These are phyloP conservation scores for Trichoderma aggressivum DNA, from an alignment of 2,329 filamentous ascomycete species.

Conservation along the genomic window DNA sequence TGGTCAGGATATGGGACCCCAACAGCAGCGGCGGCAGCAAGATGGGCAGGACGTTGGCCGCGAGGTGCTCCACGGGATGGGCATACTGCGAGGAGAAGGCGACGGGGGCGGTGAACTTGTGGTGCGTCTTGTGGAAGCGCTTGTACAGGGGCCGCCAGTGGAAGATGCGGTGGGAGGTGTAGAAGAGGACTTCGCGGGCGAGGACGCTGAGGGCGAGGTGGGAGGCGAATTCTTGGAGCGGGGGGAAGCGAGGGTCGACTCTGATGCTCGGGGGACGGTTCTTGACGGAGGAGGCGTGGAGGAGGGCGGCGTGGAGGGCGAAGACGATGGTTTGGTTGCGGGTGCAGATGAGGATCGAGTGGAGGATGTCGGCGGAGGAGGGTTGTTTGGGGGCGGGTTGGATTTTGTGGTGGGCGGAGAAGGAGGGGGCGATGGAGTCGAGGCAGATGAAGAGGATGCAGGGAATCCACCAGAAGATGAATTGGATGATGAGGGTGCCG, in stretches of 20 bases:
- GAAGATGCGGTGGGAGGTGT: slow-evolving; percentile 53
- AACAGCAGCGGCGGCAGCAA: slow-evolving; percentile 47
- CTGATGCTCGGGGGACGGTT: slow-evolving; percentile 39
- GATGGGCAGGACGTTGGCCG: slow-evolving; percentile 53
- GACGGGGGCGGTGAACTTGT: slow-evolving; percentile 54
- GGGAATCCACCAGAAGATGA: slow-evolving; percentile 46
- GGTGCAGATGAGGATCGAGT: slow-evolving; percentile 43
- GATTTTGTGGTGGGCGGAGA: slow-evolving; percentile 51
- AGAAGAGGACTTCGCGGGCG: slow-evolving; percentile 51
- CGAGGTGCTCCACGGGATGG: slow-evolving; percentile 53
- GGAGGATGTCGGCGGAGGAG: slow-evolving; percentile 40
- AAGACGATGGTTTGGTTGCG: slow-evolving; percentile 47
- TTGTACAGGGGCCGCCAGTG: slow-evolving; percentile 48
- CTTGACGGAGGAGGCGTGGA: slow-evolving; percentile 18
- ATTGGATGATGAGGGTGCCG: slow-evolving; percentile 39
- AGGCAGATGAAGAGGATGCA: slow-evolving; percentile 42
- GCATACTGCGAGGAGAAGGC: slow-evolving; percentile 55
- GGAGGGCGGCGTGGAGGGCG: slow-evolving; percentile 28
- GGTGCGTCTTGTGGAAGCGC: slow-evolving; percentile 54
- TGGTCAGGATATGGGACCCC: slow-evolving; percentile 48
- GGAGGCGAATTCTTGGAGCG: slow-evolving; percentile 32
- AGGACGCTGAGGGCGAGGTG: slow-evolving; percentile 43
- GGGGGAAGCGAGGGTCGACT: slow-evolving; percentile 38
- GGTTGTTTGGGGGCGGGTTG: slow-evolving; percentile 51
- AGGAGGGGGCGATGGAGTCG: slow-evolving; percentile 43